Conservation (phyloP, 2,329 filamentous ascomycete genomes). For the Calonectria hawksworthii region DNA sequence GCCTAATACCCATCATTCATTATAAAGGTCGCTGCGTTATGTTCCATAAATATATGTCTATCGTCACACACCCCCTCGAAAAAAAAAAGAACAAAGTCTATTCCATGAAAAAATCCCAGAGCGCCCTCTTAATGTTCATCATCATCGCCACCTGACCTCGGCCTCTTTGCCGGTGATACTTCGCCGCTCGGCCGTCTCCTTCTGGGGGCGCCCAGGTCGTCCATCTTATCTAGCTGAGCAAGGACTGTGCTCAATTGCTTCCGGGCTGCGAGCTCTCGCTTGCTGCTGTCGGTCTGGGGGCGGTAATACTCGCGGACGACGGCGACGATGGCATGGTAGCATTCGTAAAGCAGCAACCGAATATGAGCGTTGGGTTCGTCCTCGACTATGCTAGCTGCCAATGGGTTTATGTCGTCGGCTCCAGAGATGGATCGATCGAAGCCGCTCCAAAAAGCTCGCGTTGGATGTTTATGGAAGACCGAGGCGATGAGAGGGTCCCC, state of each 20-base stretch:
- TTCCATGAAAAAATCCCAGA: background rate
- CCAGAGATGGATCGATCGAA: conserved; percentile 51
- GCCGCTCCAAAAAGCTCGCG: conserved; percentile 61
- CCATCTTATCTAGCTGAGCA: conserved; percentile 59
- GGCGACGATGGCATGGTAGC: conserved; percentile 67
- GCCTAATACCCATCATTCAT: conserved; percentile 8
- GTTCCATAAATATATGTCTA: conserved; percentile 22
- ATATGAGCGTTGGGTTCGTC: conserved; percentile 58
- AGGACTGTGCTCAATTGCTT: conserved; percentile 64
- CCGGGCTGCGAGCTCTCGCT: conserved; percentile 66
- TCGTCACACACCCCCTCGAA: background rate
- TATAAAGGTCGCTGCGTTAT: conserved; percentile 25
- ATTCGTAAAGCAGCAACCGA: conserved; percentile 69
- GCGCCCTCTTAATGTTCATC: conserved; percentile 20
- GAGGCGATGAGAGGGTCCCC: conserved; percentile 70
- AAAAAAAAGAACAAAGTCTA: background rate
- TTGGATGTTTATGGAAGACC: conserved; percentile 61
- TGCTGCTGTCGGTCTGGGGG: conserved; percentile 61
- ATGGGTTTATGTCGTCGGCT: conserved; percentile 11
- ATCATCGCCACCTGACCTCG: conserved; percentile 48
- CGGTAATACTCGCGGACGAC: conserved; percentile 71
- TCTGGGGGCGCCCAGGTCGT: conserved; percentile 46
- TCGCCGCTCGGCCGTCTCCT: conserved; percentile 56
- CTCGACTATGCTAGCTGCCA: conserved; percentile 52
- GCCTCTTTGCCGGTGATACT: conserved; percentile 60